Evolutionary conservation across 345 rosid species (phyloP).

Genomic region (Eutrema yunnanense): DNA sequence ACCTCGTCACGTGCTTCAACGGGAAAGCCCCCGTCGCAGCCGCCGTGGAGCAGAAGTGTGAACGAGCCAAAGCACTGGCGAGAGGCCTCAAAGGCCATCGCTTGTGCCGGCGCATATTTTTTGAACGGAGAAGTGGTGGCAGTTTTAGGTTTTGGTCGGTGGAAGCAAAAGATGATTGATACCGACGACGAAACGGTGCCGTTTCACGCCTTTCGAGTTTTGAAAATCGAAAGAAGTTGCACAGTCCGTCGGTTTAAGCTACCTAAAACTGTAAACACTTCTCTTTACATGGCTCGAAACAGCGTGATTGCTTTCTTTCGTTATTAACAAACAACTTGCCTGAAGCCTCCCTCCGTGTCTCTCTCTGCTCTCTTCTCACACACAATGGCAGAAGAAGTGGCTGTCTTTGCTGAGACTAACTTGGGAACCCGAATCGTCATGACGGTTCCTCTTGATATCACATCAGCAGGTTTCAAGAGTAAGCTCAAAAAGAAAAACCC

Average conservation of each 20-base stretch:
- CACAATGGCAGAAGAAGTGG: constrained; percentile 30
- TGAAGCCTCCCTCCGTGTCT: neutral
- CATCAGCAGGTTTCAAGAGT: constrained; percentile 49
- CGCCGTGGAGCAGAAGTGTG: constrained; percentile 26
- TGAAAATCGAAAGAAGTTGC: neutral
- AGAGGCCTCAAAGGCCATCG: constrained; percentile 35
- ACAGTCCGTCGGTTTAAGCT: constrained; percentile 13
- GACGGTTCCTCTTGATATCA: constrained; percentile 40
- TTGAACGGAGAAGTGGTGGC: neutral
- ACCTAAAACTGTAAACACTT: constrained; percentile 11
- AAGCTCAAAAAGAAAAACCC: neutral
- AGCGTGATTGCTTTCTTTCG: neutral
- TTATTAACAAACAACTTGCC: neutral
- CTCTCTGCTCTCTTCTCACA: neutral
- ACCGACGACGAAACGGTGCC: neutral
- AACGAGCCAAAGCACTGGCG: constrained; percentile 33
- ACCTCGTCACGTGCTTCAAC: constrained; percentile 62
- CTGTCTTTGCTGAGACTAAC: constrained; percentile 51
- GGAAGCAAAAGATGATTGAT: neutral
- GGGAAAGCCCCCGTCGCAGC: constrained; percentile 46
- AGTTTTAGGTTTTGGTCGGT: constrained; percentile 14
- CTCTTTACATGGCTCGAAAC: neutral
- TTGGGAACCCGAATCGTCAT: constrained; percentile 57
- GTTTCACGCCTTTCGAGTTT: neutral
- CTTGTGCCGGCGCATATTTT: constrained; percentile 31